phyloP scores from a whole-genome alignment of 805 yeast species.

The Kodamaea hsintzibuensis region DNA sequence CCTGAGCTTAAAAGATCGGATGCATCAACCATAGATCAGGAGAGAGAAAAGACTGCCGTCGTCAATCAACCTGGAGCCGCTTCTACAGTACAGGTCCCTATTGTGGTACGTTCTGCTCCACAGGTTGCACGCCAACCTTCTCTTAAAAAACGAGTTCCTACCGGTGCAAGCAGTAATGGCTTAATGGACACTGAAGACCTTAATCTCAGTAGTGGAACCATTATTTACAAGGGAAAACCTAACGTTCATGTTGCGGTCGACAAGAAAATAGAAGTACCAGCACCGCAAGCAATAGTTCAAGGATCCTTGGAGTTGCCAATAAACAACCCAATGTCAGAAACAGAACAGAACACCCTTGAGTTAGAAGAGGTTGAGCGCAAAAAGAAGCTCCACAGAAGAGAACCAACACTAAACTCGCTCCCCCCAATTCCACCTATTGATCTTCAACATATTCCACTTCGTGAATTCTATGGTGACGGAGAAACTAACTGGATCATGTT shows the following conservation, averaged over 20 bases:
- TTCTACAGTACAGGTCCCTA: not conserved
- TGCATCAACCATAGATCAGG: not conserved
- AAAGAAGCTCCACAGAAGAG: not conserved
- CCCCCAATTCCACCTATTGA: conserved; percentile 10
- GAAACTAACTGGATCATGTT: conserved; percentile 25
- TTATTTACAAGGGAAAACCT: not conserved
- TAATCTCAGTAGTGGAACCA: not conserved
- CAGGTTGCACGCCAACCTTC: not conserved
- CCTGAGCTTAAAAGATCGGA: conserved; percentile 20
- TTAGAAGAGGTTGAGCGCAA: not conserved
- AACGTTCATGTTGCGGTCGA: not conserved
- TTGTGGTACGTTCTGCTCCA: not conserved
- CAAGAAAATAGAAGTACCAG: not conserved
- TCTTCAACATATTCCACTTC: conserved; percentile 10
- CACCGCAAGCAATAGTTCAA: not conserved
- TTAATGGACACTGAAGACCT: not conserved
- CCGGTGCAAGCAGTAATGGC: not conserved
- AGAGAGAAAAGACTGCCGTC: not conserved
- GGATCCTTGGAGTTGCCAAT: not conserved
- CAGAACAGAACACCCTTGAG: not conserved
- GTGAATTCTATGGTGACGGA: conserved; percentile 20
- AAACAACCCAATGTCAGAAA: not conserved
- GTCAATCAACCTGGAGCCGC: not conserved
- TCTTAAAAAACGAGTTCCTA: not conserved
- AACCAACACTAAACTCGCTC: not conserved